Evolutionary conservation across 2,329 filamentous ascomycete genomes (phyloP).

Genomic region (Trichothecium roseum): DNA sequence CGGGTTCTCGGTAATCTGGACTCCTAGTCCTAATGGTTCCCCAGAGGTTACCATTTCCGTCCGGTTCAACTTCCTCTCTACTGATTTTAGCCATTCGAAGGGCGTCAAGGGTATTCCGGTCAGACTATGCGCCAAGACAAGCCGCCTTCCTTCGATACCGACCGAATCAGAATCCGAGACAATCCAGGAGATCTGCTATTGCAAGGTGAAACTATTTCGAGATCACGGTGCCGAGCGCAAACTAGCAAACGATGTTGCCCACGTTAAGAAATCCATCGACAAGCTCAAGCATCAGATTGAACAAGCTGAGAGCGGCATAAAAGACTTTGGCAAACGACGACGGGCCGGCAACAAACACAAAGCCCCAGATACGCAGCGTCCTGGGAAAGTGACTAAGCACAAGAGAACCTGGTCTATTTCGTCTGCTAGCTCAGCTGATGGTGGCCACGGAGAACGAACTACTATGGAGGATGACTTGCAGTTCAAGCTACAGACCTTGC

Average conservation of each 20-base stretch:
- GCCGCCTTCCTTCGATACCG: constrained; percentile 39
- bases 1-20: constrained; percentile 88
- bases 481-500: constrained; percentile 64
- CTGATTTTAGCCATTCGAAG: constrained; percentile 97
- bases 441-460: constrained; percentile 29
- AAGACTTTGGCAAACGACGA: constrained; percentile 57
- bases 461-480: constrained; percentile 66
- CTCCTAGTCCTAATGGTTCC: constrained; percentile 54
- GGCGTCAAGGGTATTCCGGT: constrained; percentile 97
- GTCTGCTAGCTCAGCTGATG: constrained; percentile 53
- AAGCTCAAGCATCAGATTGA: constrained; percentile 91
- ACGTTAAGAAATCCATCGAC: constrained; percentile 94
- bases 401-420: constrained; percentile 94
- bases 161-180: constrained; percentile 34
- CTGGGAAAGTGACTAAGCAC: constrained; percentile 80
- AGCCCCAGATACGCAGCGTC: constrained; percentile 41
- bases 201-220: constrained; percentile 94
- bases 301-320: constrained; percentile 60
- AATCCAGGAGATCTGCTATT: constrained; percentile 70
- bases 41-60: constrained; percentile 80
- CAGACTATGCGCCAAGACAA: constrained; percentile 83
- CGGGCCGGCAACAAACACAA: constrained; percentile 40
- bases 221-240: constrained; percentile 95
- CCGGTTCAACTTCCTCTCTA: constrained; percentile 96
- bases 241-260: constrained; percentile 84